A percentile compares a stretch with the other conserved stretches of the same genome.
These are phyloP conservation scores for Globomyces pollinis-pini DNA, from an alignment of 192 early-diverging fungal genomes.

Conservation along the genomic window DNA sequence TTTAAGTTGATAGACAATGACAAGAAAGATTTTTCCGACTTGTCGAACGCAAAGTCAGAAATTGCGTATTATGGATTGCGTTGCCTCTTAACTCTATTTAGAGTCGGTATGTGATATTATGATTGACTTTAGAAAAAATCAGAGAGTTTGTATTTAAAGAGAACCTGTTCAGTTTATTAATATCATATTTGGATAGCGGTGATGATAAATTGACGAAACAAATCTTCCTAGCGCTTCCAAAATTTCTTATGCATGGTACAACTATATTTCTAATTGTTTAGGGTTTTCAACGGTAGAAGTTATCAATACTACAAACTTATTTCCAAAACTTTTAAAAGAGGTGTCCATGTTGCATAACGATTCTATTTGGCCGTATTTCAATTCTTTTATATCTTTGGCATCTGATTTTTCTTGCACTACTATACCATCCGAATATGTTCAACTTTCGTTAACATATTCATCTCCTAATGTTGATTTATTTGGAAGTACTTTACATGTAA, in stretches of 20 bases:
- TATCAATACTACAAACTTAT: neutral
- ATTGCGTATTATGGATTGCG: no score
- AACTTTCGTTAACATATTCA: neutral
- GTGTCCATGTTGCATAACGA: neutral
- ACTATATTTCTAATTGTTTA: neutral
- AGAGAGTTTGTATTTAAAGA: neutral
- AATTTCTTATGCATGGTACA: neutral
- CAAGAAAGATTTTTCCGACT: neutral
- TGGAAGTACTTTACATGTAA: neutral
- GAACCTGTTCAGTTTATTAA: neutral
- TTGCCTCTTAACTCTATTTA: no score
- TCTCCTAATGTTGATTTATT: neutral
- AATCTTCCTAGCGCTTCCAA: neutral
- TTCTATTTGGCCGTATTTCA: neutral
- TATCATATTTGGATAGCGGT: neutral
- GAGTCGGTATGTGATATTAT: no score
- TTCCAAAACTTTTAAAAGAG: neutral
- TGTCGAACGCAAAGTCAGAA: no score
- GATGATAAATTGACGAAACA: neutral
- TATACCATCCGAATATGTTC: neutral
- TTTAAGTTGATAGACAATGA: neutral
- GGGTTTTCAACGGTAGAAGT: neutral
- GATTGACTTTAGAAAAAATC: neutral
- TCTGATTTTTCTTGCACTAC: neutral
- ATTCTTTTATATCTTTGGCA: neutral